Base-by-base conservation (phyloP, 805 yeast species). In the Sugiyamaella lignohabitans region DNA sequence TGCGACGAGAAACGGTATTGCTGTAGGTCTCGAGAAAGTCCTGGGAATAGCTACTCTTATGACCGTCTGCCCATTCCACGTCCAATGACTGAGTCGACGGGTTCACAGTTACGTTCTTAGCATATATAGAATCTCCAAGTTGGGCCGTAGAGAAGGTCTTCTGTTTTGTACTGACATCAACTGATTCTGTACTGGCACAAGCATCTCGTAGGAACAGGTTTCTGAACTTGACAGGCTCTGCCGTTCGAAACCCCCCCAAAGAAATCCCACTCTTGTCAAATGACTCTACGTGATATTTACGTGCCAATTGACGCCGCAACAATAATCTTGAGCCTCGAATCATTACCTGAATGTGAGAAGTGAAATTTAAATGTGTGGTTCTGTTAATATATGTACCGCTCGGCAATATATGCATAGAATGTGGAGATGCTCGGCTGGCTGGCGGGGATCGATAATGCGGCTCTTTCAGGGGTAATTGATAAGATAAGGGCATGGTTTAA, bases 151-250 rank as follows among this genome's bases (percentile, higher is more conserved):
- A 74, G 62, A 82, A 80, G 23, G 72, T 58, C 58, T 82, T 84
- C 58, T 84, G 89, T 17, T 73, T 72, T 0, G 85, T 73, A 21
- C 62, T 58, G 2, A 69, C 65, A 52, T 84, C 85, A 3, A 81
- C 69, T 0, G 84, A 76, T 8, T 55, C 57, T 0, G 65, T 52
- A 11, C 76, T 64, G 3, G 61, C 58, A 40, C 87, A 80, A 0
- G 87, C 71, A 56, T 84, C 94, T 57, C 91, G 71, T 17, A 85
- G 66, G 54, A 84, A 82, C 18, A 61, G 36, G 34, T 52, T 48
- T 22, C 55, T 46, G 45, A 55, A 61, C 20, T 35, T 41, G 3
- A 53, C 54, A 14, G 40, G 40, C 23, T 18, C 41, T 2, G 35
- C 19, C 4, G 43, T 24, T 23, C 14, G 10, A 19, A 55, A 45